Evolutionary conservation across 805 yeast genomes (phyloP), one percentile per base, ranked within the genome.

Genomic region (Pichia deserticola): DNA sequence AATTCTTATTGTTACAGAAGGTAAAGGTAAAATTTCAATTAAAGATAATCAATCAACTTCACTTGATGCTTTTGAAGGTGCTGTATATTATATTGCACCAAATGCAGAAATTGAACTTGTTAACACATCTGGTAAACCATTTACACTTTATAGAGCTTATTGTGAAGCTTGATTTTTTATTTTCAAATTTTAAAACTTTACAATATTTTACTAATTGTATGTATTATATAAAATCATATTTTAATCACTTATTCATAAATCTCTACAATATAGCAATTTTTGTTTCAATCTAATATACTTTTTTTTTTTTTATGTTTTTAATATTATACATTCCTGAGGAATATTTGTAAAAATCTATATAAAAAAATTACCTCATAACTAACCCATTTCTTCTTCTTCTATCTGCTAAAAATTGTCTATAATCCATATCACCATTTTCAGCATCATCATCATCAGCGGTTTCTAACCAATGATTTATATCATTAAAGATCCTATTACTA

Each of bases 71-170:
- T 74, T 77, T 56, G 69, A 86, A 8, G 99, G 99, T 47, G 82
- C 71, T 58, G 89, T 89, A 20, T 92, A 77, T 69, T 92, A 88
- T 67, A 81, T 89, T 59, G 92, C 90, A 7, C 95, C 98, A 41
- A 78, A 74, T 41, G 79, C 78, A 36, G 82, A 77, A 47, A 69
- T 90, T 52, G 84, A 80, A 57, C 69, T 90, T 56, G 68, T 67
- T 41, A 63, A 69, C 20, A 75, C 77, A 50, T 62, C 68, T 29
- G 76, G 72, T 40, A 47, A 46, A 29, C 67, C 65, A 35, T 83
- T 92, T 64, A 86, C 90, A 39, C 74, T 90, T 35, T 93, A 90
- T 71, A 84, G 96, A 69, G 98, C 99, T 6, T 88, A 84, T 66
- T 88, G 84, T 58, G 96, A 88, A 70, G 84, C 82, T 43, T 73